phyloP scores from a whole-genome alignment of 257 asterid genomes.

The Solanum ahanhuiri region DNA sequence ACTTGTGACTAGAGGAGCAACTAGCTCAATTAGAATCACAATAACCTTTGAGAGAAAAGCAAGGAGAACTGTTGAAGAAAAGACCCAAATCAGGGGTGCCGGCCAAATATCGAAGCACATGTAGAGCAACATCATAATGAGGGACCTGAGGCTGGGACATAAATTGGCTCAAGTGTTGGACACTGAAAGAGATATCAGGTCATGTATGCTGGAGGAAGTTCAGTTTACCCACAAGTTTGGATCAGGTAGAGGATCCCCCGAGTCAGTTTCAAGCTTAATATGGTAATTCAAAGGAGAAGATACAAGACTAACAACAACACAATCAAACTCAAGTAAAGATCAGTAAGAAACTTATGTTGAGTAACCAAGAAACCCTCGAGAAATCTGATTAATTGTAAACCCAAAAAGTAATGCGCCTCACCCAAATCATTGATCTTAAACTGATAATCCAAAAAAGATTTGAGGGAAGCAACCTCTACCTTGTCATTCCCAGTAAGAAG shows the following conservation, averaged over 20 bases:
- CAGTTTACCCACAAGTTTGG: not conserved
- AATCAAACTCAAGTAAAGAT: not conserved
- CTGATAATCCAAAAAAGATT: not conserved
- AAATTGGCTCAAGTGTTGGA: too few species aligned
- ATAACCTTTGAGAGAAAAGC: too few species aligned
- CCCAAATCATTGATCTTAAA: not conserved
- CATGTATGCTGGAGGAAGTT: not conserved
- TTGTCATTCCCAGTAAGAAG: not conserved
- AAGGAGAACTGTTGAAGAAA: too few species aligned
- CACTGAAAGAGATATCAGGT: too few species aligned
- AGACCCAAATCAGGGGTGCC: too few species aligned
- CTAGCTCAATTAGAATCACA: not conserved
- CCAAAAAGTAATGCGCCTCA: not conserved
- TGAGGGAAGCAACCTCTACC: not conserved
- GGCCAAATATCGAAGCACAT: too few species aligned
- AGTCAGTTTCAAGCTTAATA: not conserved
- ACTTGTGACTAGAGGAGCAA: not conserved
- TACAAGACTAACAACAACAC: not conserved
- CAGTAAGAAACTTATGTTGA: not conserved
- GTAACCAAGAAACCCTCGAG: not conserved
- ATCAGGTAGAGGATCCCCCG: not conserved
- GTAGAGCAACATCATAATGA: too few species aligned
- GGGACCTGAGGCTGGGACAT: too few species aligned
- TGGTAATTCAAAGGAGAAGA: not conserved
- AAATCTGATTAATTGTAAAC: not conserved